Base-by-base conservation (phyloP, 192 early-diverging fungal genomes). In the Borealophlyctis nickersoniae region DNA sequence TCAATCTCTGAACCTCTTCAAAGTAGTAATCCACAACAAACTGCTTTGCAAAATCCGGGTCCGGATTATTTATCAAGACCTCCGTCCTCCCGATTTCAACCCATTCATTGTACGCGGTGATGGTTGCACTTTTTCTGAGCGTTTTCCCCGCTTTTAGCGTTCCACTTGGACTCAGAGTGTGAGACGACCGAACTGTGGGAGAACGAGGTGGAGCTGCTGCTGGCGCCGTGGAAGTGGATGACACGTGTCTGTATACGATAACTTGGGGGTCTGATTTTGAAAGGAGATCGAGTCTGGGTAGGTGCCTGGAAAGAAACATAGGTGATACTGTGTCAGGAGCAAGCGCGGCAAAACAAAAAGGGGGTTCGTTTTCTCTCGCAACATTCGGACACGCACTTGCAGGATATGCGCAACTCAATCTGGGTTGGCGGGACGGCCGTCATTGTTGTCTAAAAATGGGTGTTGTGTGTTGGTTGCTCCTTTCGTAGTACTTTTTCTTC, bases 21-120 rank as follows among this genome's bases (percentile, higher is more conserved):
- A 83, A 83, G 0, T 52, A 58, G 52, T 72, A 83, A 56, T 82
- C 74, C 2, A 81, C 30, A 5, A 63, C 11, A 11, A 82, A 54
- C 2, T 62, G 52, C 30, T 56, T 77, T 2, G 78, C 52, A 62
- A 82, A 83, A 24, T 60, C 59, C 24, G 81, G 81, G 57, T 79
- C 79, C 34, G 79, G 52, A 26, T 56, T 69, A 48, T 82, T 69
- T 54, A 72, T 77, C 36, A 83, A 60, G 19, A 69, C 49, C 59
- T 83, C 81, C 0, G 81, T 81, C 35, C 56, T 61, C 14, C 31
- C 70, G 36, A 29, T 13, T 66, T 73, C 70, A 11, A 16, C 2
- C 70, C 70, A 69, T n/a, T 27, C 34, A 1, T 36, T 26, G 28
- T 35, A 28, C 24, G 49, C 49, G 22, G n/a, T 23, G 9, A 54